phyloP scores from a whole-genome alignment of 2,329 filamentous ascomycete species.

The Trichoderma asperellum region DNA sequence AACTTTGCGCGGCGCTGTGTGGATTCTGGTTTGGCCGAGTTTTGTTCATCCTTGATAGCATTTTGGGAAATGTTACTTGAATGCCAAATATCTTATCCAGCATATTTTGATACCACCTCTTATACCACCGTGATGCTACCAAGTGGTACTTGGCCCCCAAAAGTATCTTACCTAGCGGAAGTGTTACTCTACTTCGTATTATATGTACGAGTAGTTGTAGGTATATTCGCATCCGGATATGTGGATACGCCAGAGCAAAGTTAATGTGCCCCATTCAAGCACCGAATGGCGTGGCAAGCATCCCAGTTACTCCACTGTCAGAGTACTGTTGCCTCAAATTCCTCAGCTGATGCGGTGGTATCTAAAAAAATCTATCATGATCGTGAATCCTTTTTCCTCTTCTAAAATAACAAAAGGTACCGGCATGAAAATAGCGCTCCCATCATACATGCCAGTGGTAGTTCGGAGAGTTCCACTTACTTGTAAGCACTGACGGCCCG shows the following conservation, averaged over 20 bases:
- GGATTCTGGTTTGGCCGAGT: not conserved
- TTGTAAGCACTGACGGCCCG: constrained; percentile 5
- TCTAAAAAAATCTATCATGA: not conserved
- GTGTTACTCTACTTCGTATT: not conserved
- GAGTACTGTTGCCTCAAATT: not conserved
- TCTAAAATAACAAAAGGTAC: not conserved
- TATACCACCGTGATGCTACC: not conserved
- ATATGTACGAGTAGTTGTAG: not conserved
- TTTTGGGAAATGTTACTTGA: not conserved
- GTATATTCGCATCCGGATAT: not conserved
- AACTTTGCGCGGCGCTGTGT: not conserved
- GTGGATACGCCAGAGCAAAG: constrained; percentile 6
- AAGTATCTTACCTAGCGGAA: not conserved
- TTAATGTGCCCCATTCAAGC: not conserved
- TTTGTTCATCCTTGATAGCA: not conserved
- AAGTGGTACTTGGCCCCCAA: not conserved
- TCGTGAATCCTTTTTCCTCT: not conserved
- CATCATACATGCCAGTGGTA: not conserved
- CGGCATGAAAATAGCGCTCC: not conserved
- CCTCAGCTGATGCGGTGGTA: not conserved
- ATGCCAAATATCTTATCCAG: not conserved
- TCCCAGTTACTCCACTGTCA: not conserved
- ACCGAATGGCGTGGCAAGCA: constrained; percentile 3
- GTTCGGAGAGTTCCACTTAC: not conserved
- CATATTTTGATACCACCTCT: too few species aligned